phyloP scores from a whole-genome alignment of 78 protist genomes.

The Dictyostelium firmibasis region DNA sequence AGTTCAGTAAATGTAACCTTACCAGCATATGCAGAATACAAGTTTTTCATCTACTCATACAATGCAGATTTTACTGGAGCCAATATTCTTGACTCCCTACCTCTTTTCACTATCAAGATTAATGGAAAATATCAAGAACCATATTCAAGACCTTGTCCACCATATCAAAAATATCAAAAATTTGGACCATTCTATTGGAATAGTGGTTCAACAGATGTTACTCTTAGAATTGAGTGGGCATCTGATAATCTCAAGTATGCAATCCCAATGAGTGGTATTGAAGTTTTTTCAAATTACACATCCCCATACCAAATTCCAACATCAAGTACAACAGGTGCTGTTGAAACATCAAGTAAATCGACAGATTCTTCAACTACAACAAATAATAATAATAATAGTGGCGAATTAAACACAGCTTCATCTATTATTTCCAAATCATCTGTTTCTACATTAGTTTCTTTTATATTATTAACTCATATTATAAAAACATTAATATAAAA shows the following conservation, averaged over 20 bases:
- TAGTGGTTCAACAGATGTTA: neutral
- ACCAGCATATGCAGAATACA: neutral
- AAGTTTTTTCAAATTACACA: neutral
- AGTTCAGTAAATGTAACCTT: neutral
- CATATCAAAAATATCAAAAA: neutral
- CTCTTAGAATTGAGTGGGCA: neutral
- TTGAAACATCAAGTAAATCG: neutral
- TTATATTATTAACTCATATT: neutral
- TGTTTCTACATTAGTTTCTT: neutral
- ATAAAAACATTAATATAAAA: too few relatives aligned
- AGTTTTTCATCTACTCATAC: neutral
- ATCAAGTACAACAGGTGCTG: neutral
- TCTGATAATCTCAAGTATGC: neutral
- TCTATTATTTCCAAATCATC: neutral
- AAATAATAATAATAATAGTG: too few relatives aligned
- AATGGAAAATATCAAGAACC: neutral
- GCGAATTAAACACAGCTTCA: neutral
- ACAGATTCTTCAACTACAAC: neutral
- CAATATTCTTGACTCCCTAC: neutral
- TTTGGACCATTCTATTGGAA: slow-evolving; percentile 8
- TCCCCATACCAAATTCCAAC: neutral
- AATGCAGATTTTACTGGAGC: neutral
- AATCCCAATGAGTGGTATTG: neutral
- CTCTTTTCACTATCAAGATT: neutral
- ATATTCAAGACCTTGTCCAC: neutral